Percentiles rank a stretch among this genome's conserved stretches.
Evolutionary conservation across 2,329 filamentous ascomycete species (phyloP).

Genomic region (Juglanconis oblonga): DNA sequence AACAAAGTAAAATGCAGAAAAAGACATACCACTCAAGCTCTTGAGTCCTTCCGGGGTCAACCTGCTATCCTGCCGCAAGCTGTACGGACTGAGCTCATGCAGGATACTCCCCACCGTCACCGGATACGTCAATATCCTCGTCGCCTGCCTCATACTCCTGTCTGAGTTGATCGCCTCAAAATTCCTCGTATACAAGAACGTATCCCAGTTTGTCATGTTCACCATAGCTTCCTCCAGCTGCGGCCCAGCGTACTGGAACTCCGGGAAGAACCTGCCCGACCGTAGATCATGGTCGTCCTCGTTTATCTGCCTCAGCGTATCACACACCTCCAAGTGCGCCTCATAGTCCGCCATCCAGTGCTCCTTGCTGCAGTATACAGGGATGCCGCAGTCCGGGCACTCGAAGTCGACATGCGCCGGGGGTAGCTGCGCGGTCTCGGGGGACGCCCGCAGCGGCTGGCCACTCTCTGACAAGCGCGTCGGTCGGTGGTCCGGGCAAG

Average conservation of each 20-base stretch:
- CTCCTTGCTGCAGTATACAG: slow-evolving; percentile 88
- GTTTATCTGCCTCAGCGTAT: slow-evolving; percentile 87
- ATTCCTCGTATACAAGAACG: slow-evolving; percentile 87
- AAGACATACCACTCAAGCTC: slow-evolving; percentile 76
- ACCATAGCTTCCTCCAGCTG: slow-evolving; percentile 91
- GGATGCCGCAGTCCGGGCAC: slow-evolving; percentile 92
- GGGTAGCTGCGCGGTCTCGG: slow-evolving; percentile 51
- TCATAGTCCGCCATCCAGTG: slow-evolving; percentile 98
- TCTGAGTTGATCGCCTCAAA: slow-evolving; percentile 91
- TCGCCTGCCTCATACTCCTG: slow-evolving; percentile 87
- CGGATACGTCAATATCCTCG: slow-evolving; percentile 88
- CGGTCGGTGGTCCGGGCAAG: slow-evolving; percentile 81
- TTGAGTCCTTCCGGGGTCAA: slow-evolving; percentile 87
- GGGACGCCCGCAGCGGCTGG: slow-evolving; percentile 55
- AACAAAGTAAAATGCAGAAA: neutral
- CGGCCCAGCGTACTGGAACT: slow-evolving; percentile 85
- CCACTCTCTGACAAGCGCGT: slow-evolving; percentile 66
- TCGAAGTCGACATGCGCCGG: slow-evolving; percentile 88
- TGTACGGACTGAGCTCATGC: slow-evolving; percentile 93
- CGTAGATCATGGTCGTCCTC: slow-evolving; percentile 95
- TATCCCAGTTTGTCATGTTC: slow-evolving; percentile 99
- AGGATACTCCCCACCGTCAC: slow-evolving; percentile 87
- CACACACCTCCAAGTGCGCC: slow-evolving; percentile 86
- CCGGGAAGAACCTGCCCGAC: slow-evolving; percentile 86
- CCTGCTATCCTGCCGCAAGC: slow-evolving; percentile 68